These are phyloP conservation scores for Geotrichum siamense DNA, from an alignment of 1,139 yeast genomes.

Conservation along the genomic window DNA sequence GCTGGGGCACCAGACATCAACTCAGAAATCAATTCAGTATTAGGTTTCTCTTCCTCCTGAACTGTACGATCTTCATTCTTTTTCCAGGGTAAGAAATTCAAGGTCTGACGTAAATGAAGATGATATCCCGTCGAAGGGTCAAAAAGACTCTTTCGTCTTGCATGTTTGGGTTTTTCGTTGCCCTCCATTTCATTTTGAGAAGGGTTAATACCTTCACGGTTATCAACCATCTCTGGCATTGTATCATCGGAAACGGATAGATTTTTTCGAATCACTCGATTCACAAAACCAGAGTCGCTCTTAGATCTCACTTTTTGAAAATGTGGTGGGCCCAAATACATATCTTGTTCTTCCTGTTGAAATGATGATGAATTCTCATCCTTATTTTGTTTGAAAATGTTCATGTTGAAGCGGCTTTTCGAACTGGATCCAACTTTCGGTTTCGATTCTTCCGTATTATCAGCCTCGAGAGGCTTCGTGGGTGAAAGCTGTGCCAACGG, in stretches of 20 bases:
- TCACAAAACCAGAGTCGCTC: constrained; percentile 2
- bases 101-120: constrained; percentile 22
- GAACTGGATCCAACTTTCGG: too few relatives aligned
- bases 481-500: too few relatives aligned
- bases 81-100: constrained; percentile 21
- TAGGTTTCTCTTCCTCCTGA: constrained; percentile 39
- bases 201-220: background rate
- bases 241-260: background rate
- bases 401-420: too few relatives aligned
- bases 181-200: constrained; percentile 12
- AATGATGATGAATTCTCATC: too few relatives aligned
- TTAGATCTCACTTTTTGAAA: background rate
- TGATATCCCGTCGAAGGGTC: constrained; percentile 5
- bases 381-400: too few relatives aligned
- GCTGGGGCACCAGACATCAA: constrained; percentile 74
- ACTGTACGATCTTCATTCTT: constrained; percentile 25
- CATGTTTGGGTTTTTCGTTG: background rate
- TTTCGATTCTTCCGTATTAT: too few relatives aligned
- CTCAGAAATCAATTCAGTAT: constrained; percentile 57
- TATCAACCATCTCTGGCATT: background rate
- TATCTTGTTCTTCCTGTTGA: too few relatives aligned
- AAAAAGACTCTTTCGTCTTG: constrained; percentile 15
- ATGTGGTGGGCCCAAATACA: too few relatives aligned
- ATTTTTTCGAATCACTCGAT: too few relatives aligned
- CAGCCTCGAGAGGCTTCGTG: too few relatives aligned